Conservation (phyloP, 2,329 filamentous ascomycete genomes). For the Phoma sp. region DNA sequence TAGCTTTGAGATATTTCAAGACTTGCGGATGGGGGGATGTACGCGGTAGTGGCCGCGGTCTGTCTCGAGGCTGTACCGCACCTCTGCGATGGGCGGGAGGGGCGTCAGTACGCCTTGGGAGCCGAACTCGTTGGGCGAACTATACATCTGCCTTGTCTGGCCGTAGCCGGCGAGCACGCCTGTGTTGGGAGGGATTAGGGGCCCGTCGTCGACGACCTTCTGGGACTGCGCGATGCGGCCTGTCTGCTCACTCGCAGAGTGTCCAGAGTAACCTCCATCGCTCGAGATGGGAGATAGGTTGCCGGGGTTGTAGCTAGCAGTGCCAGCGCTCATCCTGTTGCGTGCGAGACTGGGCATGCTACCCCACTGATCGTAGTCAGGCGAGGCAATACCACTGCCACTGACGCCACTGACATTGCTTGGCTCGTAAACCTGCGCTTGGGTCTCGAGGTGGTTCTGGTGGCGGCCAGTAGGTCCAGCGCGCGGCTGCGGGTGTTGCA, state of each 20-base stretch:
- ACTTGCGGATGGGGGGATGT: too few relatives aligned
- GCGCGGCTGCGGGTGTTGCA: conserved; percentile 80
- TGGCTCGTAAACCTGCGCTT: conserved; percentile 71
- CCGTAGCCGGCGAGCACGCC: conserved; percentile 51
- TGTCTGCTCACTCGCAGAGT: conserved; percentile 49
- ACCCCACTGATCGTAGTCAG: conserved; percentile 58
- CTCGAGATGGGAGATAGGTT: conserved; percentile 49
- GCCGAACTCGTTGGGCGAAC: conserved; percentile 46
- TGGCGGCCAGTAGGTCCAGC: conserved; percentile 77
- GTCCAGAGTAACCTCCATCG: conserved; percentile 48
- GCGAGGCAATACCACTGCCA: conserved; percentile 26
- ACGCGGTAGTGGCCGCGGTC: conserved; percentile 45
- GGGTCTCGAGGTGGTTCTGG: conserved; percentile 75
- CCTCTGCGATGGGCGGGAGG: conserved; percentile 60
- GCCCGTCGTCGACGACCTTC: conserved; percentile 64
- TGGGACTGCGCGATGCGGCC: conserved; percentile 58
- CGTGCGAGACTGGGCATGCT: conserved; percentile 54
- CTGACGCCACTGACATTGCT: conserved; percentile 17
- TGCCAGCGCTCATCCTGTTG: conserved; percentile 48
- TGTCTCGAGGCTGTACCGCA: conserved; percentile 58
- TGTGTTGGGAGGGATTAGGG: conserved; percentile 63
- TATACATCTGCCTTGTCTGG: conserved; percentile 50
- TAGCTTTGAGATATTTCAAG: too few relatives aligned
- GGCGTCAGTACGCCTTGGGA: conserved; percentile 48
- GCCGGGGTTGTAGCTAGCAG: conserved; percentile 35